Conservation (phyloP, 305 asterid species). For the Nicotiana rustica region DNA sequence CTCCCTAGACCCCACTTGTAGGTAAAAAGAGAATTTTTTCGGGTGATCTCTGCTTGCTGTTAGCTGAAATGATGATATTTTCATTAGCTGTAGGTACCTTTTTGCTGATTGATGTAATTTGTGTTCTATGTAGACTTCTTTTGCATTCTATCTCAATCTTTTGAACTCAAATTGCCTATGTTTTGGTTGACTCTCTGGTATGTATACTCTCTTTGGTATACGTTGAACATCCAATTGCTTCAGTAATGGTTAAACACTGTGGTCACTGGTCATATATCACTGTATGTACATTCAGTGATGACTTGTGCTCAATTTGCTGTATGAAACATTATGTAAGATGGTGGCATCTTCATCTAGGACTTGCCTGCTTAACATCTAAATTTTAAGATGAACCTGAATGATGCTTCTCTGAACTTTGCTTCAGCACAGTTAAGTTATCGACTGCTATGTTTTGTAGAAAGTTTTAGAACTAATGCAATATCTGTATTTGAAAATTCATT, state of each 20-base stretch:
- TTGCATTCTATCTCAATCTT: background rate
- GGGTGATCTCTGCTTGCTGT: too few species aligned
- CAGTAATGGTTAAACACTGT: background rate
- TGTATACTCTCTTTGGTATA: background rate
- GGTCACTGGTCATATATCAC: background rate
- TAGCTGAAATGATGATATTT: too few species aligned
- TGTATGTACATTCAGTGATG: background rate
- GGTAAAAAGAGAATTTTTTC: too few species aligned
- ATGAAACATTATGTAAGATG: background rate
- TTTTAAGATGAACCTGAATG: background rate
- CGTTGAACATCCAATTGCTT: background rate
- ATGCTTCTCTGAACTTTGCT: background rate
- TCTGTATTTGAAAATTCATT: too few species aligned
- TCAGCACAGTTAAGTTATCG: background rate
- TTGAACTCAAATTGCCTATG: background rate
- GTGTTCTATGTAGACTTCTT: background rate
- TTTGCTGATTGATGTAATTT: background rate
- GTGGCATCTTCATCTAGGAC: background rate
- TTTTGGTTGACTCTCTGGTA: background rate
- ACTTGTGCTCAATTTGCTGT: background rate
- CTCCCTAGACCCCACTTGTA: too few species aligned
- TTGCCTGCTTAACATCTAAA: background rate
- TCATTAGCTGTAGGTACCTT: background rate
- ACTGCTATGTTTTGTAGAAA: background rate
- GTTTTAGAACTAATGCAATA: background rate